phyloP scores from a whole-genome alignment of 83 land plant genomes.

The Larix sibirica region DNA sequence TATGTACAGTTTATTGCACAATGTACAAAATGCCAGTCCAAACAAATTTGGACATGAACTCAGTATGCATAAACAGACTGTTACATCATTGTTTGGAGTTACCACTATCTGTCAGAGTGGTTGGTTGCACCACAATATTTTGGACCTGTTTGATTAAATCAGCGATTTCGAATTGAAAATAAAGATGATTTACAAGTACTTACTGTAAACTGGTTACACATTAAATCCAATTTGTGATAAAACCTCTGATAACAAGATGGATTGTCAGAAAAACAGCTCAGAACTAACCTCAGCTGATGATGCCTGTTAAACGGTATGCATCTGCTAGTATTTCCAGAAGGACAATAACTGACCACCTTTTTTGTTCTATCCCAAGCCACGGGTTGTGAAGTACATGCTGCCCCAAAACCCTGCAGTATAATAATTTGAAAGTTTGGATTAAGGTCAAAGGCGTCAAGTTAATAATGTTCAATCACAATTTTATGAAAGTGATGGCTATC shows the following conservation, averaged over 20 bases:
- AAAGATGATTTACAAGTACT: neutral
- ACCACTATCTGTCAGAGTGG: neutral
- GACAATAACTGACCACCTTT: conserved; percentile 2
- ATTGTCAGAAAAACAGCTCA: neutral
- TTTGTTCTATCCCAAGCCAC: neutral
- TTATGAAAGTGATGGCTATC: neutral
- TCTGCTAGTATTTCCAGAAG: neutral
- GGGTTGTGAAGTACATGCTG: neutral
- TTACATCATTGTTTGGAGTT: neutral
- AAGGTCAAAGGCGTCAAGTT: neutral
- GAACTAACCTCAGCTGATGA: conserved; percentile 9
- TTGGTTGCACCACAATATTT: no score
- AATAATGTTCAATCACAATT: conserved; percentile 6
- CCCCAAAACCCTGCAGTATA: conserved; percentile 10
- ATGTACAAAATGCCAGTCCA: neutral
- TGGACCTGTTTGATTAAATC: neutral
- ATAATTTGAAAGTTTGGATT: neutral
- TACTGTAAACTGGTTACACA: neutral
- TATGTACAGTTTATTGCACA: neutral
- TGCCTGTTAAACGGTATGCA: neutral
- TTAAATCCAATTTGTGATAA: neutral
- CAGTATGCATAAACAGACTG: neutral
- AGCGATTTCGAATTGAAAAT: neutral
- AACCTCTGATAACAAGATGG: conserved; percentile 2
- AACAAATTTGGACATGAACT: neutral